Percentiles rank a stretch among this genome's conserved stretches.
Evolutionary conservation across 129 eudicot genomes (phyloP).

Genomic region (Erigeron canadensis): DNA sequence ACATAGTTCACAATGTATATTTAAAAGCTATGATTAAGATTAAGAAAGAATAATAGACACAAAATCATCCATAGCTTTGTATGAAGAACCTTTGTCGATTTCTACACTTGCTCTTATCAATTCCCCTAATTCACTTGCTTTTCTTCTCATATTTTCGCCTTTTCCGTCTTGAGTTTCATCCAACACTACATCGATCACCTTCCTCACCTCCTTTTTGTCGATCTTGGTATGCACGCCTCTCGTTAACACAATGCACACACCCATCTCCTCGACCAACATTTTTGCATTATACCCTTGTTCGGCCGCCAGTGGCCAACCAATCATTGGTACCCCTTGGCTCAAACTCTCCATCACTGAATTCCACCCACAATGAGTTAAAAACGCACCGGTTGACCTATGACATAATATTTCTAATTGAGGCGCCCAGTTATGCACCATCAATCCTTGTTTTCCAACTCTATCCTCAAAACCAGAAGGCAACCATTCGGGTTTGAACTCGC

Average conservation of each 20-base stretch:
- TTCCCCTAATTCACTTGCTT: constrained; percentile 48
- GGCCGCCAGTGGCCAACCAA: constrained; percentile 85
- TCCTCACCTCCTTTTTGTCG: constrained; percentile 50
- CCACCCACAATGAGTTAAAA: constrained; percentile 91
- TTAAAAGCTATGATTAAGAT: background rate
- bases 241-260: constrained; percentile 63
- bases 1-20: too few relatives aligned
- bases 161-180: constrained; percentile 37
- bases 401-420: constrained; percentile 76
- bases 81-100: constrained; percentile 57
- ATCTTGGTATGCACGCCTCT: constrained; percentile 43
- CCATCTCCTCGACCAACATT: constrained; percentile 87
- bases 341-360: constrained; percentile 72
- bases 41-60: constrained; percentile 25
- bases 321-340: constrained; percentile 77
- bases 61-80: constrained; percentile 54
- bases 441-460: constrained; percentile 39
- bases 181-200: constrained; percentile 53
- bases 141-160: constrained; percentile 55
- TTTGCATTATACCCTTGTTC: constrained; percentile 77
- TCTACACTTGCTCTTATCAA: constrained; percentile 40
- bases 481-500: constrained; percentile 67
- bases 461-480: constrained; percentile 64
- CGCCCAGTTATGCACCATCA: constrained; percentile 65
- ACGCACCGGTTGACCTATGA: constrained; percentile 59